Evolutionary conservation across 2,329 filamentous ascomycete species (phyloP), one percentile per base, ranked within the genome.

Genomic region (Dothideomycetes sp.): DNA sequence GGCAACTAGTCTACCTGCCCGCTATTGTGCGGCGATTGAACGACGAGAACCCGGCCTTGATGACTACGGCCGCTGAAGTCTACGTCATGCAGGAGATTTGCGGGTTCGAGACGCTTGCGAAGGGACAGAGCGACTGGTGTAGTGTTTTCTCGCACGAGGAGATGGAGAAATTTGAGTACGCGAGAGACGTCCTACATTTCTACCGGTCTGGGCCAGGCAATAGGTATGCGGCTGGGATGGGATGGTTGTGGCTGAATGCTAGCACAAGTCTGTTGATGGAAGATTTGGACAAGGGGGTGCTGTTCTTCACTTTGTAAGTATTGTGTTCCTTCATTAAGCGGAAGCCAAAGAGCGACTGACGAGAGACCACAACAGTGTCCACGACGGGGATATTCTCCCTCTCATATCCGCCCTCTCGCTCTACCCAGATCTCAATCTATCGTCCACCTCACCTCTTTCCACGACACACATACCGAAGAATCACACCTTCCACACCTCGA

Each of bases 71-170:
- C 34, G 49, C 58, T 3, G 72, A 77, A 39, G 53, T 77, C 29
- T 77, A 69, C 48, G 62, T 66, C 42, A 77, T 77, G 73, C 73
- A 77, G 51, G 72, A 77, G 47, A 68, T 76, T 60, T 77, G 73
- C 50, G 73, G 70, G 1, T 78, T 77, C 46, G 74, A 77, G 52
- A 72, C 62, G 0, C 64, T 70, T 2, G 66, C 68, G 0, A 63
- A 68, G 41, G 74, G 73, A 5, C 58, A 54, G 16, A 75, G 70
- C 51, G 61, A 62, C 4, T 77, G 73, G 73, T 77, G 73, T 46
- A 55, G 68, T 40, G 61, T 75, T 7, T 77, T 77, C 51, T 70
- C 65, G 0, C 57, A 60, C 22, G 54, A 68, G 1, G 73, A 77
- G 34, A 75, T 72, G 63, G 52, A 66, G 10, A 53, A 62, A 36